Percentiles rank a stretch among this genome's conserved stretches.
These are phyloP conservation scores for Sambucus nigra DNA, from an alignment of 129 eudicot species.

Conservation along the genomic window DNA sequence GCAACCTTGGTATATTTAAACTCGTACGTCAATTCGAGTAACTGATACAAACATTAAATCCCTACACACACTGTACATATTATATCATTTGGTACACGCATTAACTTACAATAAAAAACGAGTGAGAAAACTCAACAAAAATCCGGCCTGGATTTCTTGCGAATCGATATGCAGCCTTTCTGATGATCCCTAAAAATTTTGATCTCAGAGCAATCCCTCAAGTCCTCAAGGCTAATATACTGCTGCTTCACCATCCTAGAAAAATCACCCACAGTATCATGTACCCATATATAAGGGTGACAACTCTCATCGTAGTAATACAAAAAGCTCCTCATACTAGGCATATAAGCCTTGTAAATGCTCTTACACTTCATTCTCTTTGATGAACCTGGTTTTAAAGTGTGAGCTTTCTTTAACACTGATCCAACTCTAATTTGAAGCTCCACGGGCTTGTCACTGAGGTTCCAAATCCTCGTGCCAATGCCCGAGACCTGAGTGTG, in stretches of 20 bases:
- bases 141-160: conserved; percentile 63
- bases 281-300: conserved; percentile 77
- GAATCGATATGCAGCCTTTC: conserved; percentile 68
- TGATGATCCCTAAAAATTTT: conserved; percentile 71
- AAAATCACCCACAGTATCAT: conserved; percentile 58
- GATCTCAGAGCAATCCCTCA: conserved; percentile 84
- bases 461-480: conserved; percentile 83
- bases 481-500: conserved; percentile 44
- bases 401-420: conserved; percentile 63
- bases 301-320: conserved; percentile 82
- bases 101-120: background rate
- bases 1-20: too few species aligned
- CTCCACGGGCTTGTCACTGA: conserved; percentile 68
- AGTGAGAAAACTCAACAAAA: conserved; percentile 34
- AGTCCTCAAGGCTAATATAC: conserved; percentile 75
- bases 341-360: conserved; percentile 80
- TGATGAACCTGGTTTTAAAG: conserved; percentile 68
- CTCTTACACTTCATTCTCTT: conserved; percentile 68
- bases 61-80: too few species aligned
- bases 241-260: conserved; percentile 88
- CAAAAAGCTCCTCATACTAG: conserved; percentile 33
- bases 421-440: conserved; percentile 86
- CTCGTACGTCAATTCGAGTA: too few species aligned
- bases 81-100: too few species aligned
- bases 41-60: background rate